A percentile compares a stretch with the other conserved stretches of the same genome.
Evolutionary conservation across 768 basidiomycete genomes (phyloP).

Genomic region (Boletales sp.): DNA sequence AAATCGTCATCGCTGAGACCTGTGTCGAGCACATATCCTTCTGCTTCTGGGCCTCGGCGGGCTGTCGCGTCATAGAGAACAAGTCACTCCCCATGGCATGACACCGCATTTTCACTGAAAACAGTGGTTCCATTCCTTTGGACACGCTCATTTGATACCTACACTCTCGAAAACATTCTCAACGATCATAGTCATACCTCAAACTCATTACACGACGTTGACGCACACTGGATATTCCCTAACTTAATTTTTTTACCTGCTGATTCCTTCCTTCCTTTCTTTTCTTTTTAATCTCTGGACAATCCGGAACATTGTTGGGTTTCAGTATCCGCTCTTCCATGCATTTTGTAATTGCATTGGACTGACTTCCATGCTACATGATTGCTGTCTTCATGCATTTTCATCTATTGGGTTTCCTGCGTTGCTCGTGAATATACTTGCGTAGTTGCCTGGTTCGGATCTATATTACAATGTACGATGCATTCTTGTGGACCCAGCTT

Average conservation of each 20-base stretch:
- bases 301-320: constrained; percentile 10
- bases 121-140: constrained; percentile 15
- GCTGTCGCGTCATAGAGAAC: constrained; percentile 19
- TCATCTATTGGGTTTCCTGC: constrained; percentile 4
- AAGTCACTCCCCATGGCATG: not conserved
- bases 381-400: constrained; percentile 11
- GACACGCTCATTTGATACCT: constrained; percentile 29
- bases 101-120: constrained; percentile 9
- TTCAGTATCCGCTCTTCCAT: constrained; percentile 6
- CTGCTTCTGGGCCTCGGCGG: constrained; percentile 15
- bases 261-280: not conserved
- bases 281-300: constrained; percentile 15
- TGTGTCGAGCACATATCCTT: constrained; percentile 12
- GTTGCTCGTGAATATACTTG: constrained; percentile 11
- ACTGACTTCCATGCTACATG: constrained; percentile 12
- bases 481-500: constrained; percentile 11
- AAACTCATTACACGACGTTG: constrained; percentile 8
- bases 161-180: constrained; percentile 12
- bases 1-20: constrained; percentile 15
- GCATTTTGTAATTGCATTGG: constrained; percentile 14
- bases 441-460: constrained; percentile 10
- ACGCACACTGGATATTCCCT: constrained; percentile 20
- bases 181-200: constrained; percentile 15
- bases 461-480: constrained; percentile 27
- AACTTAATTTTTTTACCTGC: constrained; percentile 14